A percentile compares a stretch with the other conserved stretches of the same genome.
These are phyloP conservation scores for Castanea sativa DNA, from an alignment of 306 rosid genomes.

Conservation along the genomic window DNA sequence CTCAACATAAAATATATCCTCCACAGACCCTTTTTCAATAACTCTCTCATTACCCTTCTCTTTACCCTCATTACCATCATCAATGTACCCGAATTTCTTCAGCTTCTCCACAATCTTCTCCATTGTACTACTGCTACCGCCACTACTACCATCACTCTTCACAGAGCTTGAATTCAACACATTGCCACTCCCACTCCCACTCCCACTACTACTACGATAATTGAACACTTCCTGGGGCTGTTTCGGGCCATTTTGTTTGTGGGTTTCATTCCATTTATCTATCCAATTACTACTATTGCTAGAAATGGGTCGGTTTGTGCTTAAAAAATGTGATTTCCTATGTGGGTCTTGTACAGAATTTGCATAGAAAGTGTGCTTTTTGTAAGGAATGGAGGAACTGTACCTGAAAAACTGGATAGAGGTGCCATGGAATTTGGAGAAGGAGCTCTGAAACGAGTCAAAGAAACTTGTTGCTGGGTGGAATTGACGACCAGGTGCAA, in stretches of 20 bases:
- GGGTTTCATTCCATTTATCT: slow-evolving; percentile 56
- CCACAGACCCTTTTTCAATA: slow-evolving; percentile 89
- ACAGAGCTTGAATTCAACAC: slow-evolving; percentile 11
- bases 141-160: neutral
- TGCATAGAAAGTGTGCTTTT: slow-evolving; percentile 22
- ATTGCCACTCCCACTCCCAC: slow-evolving; percentile 24
- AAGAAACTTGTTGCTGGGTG: slow-evolving; percentile 59
- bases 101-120: slow-evolving; percentile 78
- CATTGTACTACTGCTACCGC: slow-evolving; percentile 78
- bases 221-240: slow-evolving; percentile 49
- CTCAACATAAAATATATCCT: slow-evolving; percentile 77
- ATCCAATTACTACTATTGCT: slow-evolving; percentile 49
- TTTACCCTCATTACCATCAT: slow-evolving; percentile 32
- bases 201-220: slow-evolving; percentile 30
- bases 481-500: slow-evolving; percentile 66
- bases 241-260: slow-evolving; percentile 37
- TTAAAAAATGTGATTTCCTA: slow-evolving; percentile 28
- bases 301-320: slow-evolving; percentile 25
- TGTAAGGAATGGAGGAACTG: slow-evolving; percentile 34
- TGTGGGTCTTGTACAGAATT: slow-evolving; percentile 22
- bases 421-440: slow-evolving; percentile 40
- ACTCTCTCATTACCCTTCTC: slow-evolving; percentile 36
- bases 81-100: slow-evolving; percentile 78
- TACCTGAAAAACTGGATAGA: slow-evolving; percentile 48
- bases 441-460: slow-evolving; percentile 58